Evolutionary conservation across 495 filamentous ascomycete genomes (phyloP), one percentile per base, ranked within the genome.

Genomic region (Penicillium paxilli): DNA sequence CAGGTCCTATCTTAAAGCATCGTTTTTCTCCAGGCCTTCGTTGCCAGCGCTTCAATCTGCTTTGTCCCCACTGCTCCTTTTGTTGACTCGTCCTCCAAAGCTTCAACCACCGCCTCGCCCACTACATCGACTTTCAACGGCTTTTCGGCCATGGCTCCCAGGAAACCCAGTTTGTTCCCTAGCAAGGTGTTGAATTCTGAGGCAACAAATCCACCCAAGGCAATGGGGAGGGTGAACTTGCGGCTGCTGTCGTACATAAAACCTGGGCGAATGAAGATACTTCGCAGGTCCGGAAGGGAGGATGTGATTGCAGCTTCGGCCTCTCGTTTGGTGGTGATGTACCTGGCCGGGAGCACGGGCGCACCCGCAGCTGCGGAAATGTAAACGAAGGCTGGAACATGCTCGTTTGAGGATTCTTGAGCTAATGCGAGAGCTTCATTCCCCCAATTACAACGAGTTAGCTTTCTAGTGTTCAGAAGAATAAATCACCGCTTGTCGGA

Each of bases 241-340:
- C 94, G 81, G 48, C 84, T 89, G 47, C 78, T 83, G 65, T 98
- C 94, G 65, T 91, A 98, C 72, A 98, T 76, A 66, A 98, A 91
- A 5, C 84, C 84, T n/a, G 95, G 83, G 12, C 93, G 82, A 47
- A 96, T 74, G 65, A 96, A 96, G 30, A 98, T 75, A 37, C 77
- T 80, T 17, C 94, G 83, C 81, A 97, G 83, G 23, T 75, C 68
- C 0, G 89, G 85, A 52, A 95, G 88, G 42, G 79, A 77, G 17
- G 80, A 75, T 24, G 84, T 73, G 58, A 98, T 93, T 8, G 83
- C 80, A 28, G 78, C 80, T 75, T 98, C 94, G 14, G 94, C 94
- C 64, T 96, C 90, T 44, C 94, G 74, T 70, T 98, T 98, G 16
- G 93, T 96, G 22, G 79, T 83, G 63, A 98, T 91, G 63, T 98